These are phyloP conservation scores for Claviceps monticola DNA, from an alignment of 2,329 filamentous ascomycete species.

Conservation along the genomic window DNA sequence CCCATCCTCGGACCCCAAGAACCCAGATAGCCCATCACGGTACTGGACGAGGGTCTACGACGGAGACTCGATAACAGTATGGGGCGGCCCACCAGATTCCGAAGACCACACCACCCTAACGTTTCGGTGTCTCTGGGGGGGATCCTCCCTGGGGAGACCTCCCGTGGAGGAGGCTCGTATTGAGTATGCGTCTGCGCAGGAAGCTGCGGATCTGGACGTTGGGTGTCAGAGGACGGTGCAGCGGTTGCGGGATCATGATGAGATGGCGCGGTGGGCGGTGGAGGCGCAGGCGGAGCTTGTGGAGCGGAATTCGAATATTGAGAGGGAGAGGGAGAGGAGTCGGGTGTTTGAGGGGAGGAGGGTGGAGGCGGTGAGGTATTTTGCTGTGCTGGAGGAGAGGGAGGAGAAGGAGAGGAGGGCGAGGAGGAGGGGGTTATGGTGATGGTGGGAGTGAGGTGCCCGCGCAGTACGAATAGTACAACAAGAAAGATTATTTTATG, in stretches of 20 bases:
- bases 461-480: too few relatives aligned
- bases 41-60: conserved; percentile 59
- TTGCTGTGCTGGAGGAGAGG: conserved; percentile 17
- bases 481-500: too few relatives aligned
- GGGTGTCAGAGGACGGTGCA: conserved; percentile 32
- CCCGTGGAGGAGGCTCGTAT: conserved; percentile 12
- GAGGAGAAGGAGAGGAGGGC: background rate
- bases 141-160: conserved; percentile 30
- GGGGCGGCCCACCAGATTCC: conserved; percentile 31
- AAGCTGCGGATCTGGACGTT: conserved; percentile 34
- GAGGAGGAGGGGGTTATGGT: too few relatives aligned
- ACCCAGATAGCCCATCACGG: conserved; percentile 38
- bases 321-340: conserved; percentile 35
- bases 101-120: conserved; percentile 29
- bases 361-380: conserved; percentile 28
- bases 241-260: conserved; percentile 25
- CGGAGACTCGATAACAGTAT: conserved; percentile 66
- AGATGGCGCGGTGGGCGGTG: conserved; percentile 26
- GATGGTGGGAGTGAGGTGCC: too few relatives aligned
- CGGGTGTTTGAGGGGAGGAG: conserved; percentile 34
- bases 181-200: conserved; percentile 22
- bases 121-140: conserved; percentile 44
- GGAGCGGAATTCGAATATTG: conserved; percentile 26
- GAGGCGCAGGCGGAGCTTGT: conserved; percentile 32
- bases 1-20: conserved; percentile 38